Conservation (phyloP, 805 yeast genomes). For the Blastobotrys chiropterorum region DNA sequence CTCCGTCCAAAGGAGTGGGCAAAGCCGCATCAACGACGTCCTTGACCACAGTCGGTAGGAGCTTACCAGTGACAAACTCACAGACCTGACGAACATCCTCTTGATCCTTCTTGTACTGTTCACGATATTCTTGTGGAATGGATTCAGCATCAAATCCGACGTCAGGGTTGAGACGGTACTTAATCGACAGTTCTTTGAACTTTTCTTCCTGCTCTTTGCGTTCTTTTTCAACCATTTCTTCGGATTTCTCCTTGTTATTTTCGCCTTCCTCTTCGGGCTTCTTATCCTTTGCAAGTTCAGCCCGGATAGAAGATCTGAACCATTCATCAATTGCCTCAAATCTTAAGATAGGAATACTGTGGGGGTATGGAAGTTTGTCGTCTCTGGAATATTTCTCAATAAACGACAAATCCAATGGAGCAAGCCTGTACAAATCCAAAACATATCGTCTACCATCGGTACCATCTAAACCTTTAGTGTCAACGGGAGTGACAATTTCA, state of each 20-base stretch:
- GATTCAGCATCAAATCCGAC: conserved; percentile 41
- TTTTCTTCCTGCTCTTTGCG: conserved; percentile 32
- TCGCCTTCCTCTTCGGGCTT: conserved; percentile 20
- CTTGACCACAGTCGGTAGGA: conserved; percentile 57
- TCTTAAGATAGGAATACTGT: conserved; percentile 69
- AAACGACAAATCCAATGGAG: conserved; percentile 80
- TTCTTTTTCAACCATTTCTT: conserved; percentile 32
- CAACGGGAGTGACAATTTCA: conserved; percentile 62
- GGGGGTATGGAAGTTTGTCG: conserved; percentile 59
- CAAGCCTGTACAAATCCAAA: conserved; percentile 74
- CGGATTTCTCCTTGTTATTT: conserved; percentile 22
- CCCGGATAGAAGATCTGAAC: conserved; percentile 68
- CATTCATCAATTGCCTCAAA: conserved; percentile 87
- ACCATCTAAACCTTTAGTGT: conserved; percentile 80
- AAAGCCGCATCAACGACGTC: conserved; percentile 46
- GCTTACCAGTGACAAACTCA: conserved; percentile 47
- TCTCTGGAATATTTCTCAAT: conserved; percentile 47
- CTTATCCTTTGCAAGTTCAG: conserved; percentile 29
- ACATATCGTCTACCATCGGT: conserved; percentile 79
- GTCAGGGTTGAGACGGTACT: conserved; percentile 72
- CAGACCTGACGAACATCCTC: conserved; percentile 66
- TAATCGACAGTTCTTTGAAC: conserved; percentile 39
- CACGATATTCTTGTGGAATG: conserved; percentile 33
- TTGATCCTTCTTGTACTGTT: conserved; percentile 44
- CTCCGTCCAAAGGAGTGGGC: conserved; percentile 74